These are phyloP conservation scores for Mortierella sp. DNA, from an alignment of 371 early-diverging fungal species.

Conservation along the genomic window DNA sequence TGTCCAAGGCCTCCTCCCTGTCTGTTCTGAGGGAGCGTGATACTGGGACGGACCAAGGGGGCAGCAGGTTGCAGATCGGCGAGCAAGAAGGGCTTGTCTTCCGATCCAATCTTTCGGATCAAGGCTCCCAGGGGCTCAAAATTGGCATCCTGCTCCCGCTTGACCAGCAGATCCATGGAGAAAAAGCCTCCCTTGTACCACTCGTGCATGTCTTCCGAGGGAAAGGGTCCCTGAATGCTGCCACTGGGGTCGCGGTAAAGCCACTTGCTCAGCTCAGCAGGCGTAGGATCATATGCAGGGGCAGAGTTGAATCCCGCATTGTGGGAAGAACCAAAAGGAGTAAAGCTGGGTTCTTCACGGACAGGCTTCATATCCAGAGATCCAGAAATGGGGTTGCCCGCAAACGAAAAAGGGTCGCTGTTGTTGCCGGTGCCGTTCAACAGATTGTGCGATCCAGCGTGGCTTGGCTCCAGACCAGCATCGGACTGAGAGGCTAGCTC, in stretches of 20 bases:
- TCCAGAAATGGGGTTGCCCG: neutral
- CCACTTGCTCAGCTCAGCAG: slow-evolving; percentile 74
- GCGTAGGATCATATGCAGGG: slow-evolving; percentile 18
- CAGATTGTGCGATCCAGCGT: neutral
- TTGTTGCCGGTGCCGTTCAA: neutral
- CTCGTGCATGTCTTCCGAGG: slow-evolving; percentile 88
- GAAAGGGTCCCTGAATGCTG: slow-evolving; percentile 79
- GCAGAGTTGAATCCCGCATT: slow-evolving; percentile 4
- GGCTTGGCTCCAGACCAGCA: neutral
- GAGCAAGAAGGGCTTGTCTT: slow-evolving; percentile 74
- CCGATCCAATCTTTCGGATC: slow-evolving; percentile 72
- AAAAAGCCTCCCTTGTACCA: slow-evolving; percentile 91
- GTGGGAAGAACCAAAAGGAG: slow-evolving; percentile 24
- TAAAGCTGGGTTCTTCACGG: slow-evolving; percentile 19
- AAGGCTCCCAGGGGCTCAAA: slow-evolving; percentile 79
- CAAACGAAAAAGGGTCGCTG: neutral
- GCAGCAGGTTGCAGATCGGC: slow-evolving; percentile 39
- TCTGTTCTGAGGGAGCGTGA: slow-evolving; percentile 31
- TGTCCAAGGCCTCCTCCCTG: slow-evolving; percentile 1
- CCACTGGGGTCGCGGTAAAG: slow-evolving; percentile 87
- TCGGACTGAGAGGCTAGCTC: neutral
- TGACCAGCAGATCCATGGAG: slow-evolving; percentile 74
- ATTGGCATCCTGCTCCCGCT: slow-evolving; percentile 75
- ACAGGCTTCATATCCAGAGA: slow-evolving; percentile 1
- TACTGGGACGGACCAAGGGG: slow-evolving; percentile 17